Conservation (phyloP, 2,329 filamentous ascomycete genomes). For the Xylaria hypoxylon region DNA sequence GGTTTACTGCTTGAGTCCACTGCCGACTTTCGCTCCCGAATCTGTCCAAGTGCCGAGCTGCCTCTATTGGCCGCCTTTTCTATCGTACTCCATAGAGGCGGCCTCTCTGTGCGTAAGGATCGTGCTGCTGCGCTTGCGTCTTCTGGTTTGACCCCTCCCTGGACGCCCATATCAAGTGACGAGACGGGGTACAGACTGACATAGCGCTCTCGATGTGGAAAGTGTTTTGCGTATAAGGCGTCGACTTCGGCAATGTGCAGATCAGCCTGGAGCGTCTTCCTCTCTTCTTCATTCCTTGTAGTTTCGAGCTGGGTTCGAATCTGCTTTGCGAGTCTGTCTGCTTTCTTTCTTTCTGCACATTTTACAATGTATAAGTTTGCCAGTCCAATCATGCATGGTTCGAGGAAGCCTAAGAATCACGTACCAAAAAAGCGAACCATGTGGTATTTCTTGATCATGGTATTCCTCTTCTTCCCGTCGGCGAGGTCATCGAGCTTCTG, state of each 20-base stretch:
- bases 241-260: conserved; percentile 79
- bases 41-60: conserved; percentile 43
- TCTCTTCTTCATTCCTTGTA: conserved; percentile 63
- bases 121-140: conserved; percentile 57
- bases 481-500: conserved; percentile 70
- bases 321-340: conserved; percentile 73
- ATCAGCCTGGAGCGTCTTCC: conserved; percentile 63
- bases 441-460: conserved; percentile 83
- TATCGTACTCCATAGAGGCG: conserved; percentile 75
- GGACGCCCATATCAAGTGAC: conserved; percentile 45
- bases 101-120: conserved; percentile 60
- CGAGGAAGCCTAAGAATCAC: conserved; percentile 38
- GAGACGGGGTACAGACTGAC: conserved; percentile 68
- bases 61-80: conserved; percentile 68
- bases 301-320: conserved; percentile 68
- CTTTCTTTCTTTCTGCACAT: conserved; percentile 75
- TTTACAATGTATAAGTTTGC: conserved; percentile 29
- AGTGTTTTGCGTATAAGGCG: conserved; percentile 79
- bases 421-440: conserved; percentile 87
- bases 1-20: conserved; percentile 31
- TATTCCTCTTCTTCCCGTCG: conserved; percentile 70
- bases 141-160: conserved; percentile 55
- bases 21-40: conserved; percentile 47
- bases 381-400: background rate
- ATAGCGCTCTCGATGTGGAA: conserved; percentile 77